phyloP scores from a whole-genome alignment of 139 green algal species.

The Eudorina sp. region DNA sequence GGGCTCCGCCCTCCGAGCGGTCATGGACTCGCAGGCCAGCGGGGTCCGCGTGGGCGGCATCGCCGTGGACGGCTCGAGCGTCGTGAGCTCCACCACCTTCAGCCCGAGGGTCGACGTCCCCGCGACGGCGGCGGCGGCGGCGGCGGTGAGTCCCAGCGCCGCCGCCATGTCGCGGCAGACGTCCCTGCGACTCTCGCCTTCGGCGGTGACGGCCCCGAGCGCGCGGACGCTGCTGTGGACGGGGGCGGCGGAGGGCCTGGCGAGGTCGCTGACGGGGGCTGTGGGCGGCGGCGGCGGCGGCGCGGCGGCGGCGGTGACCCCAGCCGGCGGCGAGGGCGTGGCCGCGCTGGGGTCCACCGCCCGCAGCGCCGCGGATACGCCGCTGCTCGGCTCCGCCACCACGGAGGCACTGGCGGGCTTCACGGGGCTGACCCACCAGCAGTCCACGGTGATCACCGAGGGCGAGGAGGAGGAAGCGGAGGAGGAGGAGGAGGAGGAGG shows the following conservation, averaged over 20 bases:
- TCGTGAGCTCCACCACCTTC: not conserved
- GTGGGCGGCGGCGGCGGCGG: not conserved
- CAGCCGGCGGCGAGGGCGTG: not conserved
- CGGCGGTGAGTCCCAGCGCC: no score
- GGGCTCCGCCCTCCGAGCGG: no score
- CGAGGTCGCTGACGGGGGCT: not conserved
- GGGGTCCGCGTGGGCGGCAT: not conserved
- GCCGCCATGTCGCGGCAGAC: slow-evolving; percentile 1
- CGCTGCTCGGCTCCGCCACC: slow-evolving; percentile 34
- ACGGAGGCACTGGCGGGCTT: slow-evolving; percentile 13
- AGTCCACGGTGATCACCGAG: not conserved
- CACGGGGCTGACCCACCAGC: not conserved
- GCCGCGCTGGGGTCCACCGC: not conserved
- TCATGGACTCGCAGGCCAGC: not conserved
- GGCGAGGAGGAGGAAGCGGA: not conserved
- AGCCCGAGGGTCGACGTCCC: not conserved
- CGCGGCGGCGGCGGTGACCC: not conserved
- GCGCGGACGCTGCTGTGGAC: not conserved
- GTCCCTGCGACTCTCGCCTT: not conserved
- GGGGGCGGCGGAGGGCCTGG: not conserved
- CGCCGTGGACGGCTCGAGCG: not conserved
- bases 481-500: not conserved
- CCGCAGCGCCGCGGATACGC: not conserved
- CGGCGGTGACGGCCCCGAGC: not conserved
- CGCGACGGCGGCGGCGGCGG: not conserved